Base-by-base conservation (phyloP, 2,329 filamentous ascomycete species). In the Colletotrichum sojae region DNA sequence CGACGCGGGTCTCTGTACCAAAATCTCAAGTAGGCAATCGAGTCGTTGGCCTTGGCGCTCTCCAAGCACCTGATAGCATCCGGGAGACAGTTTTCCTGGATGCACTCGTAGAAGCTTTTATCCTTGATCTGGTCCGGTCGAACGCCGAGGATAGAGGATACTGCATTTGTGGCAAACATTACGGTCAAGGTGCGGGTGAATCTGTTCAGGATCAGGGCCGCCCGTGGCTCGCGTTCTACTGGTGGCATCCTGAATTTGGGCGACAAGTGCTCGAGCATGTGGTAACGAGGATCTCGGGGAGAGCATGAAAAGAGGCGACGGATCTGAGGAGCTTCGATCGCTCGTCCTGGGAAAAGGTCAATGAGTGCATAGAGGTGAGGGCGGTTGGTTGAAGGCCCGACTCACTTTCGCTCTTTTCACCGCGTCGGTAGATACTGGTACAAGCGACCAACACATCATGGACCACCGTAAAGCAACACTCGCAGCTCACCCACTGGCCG, bases 401-500 rank as follows among this genome's bases (percentile, higher is more conserved):
- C 43, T 85, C 92, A 96, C 94, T 91, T 75, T 94, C 87, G 74
- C 92, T 95, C 76, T 89, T 91, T 71, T 86, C 85, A 25, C 90
- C 90, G 62, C 86, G 84, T 60, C 86, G 85, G 77, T 96, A 97
- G 71, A 96, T 88, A 76, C 92, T 94, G 13, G 91, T 95, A 76
- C 92, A 94, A 48, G 93, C 93, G 56, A 97, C 93, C 79, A 97
- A 84, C 22, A 96, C 93, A 85, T 97, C 92, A 78, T 97, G 92
- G 51, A 97, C 94, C 49, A 97, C 86, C 5, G 94, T 96, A 78
- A 97, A 97, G 79, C 94, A 94, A 80, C 93, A 96, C 81, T 97
- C 94, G 80, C 93, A 96, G 71, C 89, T 90, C 46, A 95, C 83
- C 90, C 92, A 97, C 62, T 86, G 83, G 16, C 92, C 92, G 75